Evolutionary conservation across 495 filamentous ascomycete genomes (phyloP), one percentile per base, ranked within the genome.

Genomic region (Trichoderma erinaceum): DNA sequence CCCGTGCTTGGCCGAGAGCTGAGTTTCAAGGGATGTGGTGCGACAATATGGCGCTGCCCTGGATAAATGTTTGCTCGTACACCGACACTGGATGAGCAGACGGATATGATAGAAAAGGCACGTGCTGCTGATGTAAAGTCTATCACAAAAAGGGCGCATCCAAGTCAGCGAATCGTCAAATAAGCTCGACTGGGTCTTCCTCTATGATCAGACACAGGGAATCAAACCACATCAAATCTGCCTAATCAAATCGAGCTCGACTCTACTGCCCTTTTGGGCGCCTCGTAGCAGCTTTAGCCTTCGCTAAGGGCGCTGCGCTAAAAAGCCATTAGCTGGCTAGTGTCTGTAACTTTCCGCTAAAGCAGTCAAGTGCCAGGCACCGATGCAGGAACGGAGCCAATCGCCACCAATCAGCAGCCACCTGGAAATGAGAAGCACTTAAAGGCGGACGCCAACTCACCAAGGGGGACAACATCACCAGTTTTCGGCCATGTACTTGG

Each of bases 1-100:
- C 23, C 56, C 56, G 27, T 12, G 56, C 56, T 32, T 18, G 27
- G 56, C 4, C 29, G 29, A 29, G 10, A 15, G 27, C 56, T 27
- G 56, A 18, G 56, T 61, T 61, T 61, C 56, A 61, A 32, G 27
- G 11, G 56, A 16, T 25, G 56, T 61, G 23, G 56, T 61, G 56
- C 56, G 56, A 61, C 56, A 61, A 13, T 10, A 13, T 32, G 56
- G 56, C n/a, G 56, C 11, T 32, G 56, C 23, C 10, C 44, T 48
- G 44, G 44, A 48, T n/a, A n/a, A 48, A 38, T 3, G 35, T 38
- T 38, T 38, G 7, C 29, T 29, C 29, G 29, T 29, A 29, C 29
- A 29, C 29, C 1, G 35, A 5, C 35, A 10, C 35, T 4, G 5
- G 35, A 38, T 38, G 35, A 38, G 7, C 8, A 38, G 35, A 10